phyloP scores from a whole-genome alignment of 371 early-diverging fungal species.

The Actinomortierella wolfii region DNA sequence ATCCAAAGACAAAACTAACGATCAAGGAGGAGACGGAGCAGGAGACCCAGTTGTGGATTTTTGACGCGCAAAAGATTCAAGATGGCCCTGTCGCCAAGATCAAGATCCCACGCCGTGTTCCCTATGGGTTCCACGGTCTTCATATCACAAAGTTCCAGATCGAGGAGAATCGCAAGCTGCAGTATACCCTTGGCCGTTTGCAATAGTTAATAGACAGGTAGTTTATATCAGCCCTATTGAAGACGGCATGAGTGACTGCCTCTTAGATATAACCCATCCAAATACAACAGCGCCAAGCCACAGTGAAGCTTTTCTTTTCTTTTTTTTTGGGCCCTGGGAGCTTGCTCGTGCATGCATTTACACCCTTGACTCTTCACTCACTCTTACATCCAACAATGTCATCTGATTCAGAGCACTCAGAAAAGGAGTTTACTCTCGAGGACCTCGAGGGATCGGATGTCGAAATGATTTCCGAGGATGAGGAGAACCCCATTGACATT shows the following conservation, averaged over 20 bases:
- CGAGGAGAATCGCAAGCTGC: slow-evolving; percentile 11
- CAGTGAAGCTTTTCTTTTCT: not conserved
- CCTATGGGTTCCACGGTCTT: slow-evolving; percentile 40
- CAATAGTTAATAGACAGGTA: not conserved
- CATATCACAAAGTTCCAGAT: slow-evolving; percentile 27
- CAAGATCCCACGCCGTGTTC: slow-evolving; percentile 35
- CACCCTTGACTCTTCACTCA: not conserved
- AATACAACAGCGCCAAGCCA: not conserved
- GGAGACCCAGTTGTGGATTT: slow-evolving; percentile 40
- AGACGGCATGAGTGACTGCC: no score
- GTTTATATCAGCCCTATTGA: no score
- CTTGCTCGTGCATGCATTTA: not conserved
- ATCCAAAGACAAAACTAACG: not conserved
- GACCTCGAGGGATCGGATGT: slow-evolving; percentile 44
- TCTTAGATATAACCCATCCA: not conserved
- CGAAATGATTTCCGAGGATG: slow-evolving; percentile 43
- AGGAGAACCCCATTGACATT: slow-evolving; percentile 53
- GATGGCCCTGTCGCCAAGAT: slow-evolving; percentile 23
- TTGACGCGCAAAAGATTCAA: slow-evolving; percentile 29
- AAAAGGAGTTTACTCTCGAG: slow-evolving; percentile 36
- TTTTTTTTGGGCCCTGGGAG: not conserved
- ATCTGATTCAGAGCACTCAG: slow-evolving; percentile 39
- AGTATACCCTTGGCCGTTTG: not conserved
- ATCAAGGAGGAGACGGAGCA: slow-evolving; percentile 13
- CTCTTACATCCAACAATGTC: slow-evolving; percentile 17